Base-by-base conservation (phyloP, 1,139 yeast species). In the Taiozyma sp. region DNA sequence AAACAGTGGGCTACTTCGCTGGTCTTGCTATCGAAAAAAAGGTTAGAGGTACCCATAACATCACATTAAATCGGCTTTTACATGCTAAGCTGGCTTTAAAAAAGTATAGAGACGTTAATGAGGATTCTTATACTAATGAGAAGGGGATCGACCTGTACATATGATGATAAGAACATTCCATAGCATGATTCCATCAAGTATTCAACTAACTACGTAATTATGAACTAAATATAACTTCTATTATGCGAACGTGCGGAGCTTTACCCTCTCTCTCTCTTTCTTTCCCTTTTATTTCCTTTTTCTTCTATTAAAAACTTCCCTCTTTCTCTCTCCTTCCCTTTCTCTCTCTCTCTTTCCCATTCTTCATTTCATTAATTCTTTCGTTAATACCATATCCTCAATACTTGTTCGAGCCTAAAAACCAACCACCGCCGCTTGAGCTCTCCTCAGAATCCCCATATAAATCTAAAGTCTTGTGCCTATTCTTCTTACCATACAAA, bases 1-100 rank as follows among this genome's bases (percentile, higher is more conserved):
- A 77, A 63, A 80, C 89, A 40, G 87, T 85, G 58, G 95, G 92
- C 2, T 82, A 78, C 60, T 73, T 90, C 43, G 73, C 72, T 4
- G 60, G 61, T 16, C 67, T 79, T 56, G 96, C 87, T 0, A 58
- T 64, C 24, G 66, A 70, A 48, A 71, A 74, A 27, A 43, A 47
- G 7, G 48, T 60, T 1, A n/a, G 44, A 4, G 54, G 58, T 1
- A 48, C 55, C 2, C 43, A 54, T 27, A 47, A 58, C n/a, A 48
- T 44, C 30, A 46, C 54, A 38, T 32, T 58, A 43, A 45, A 52
- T 22, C 51, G 51, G 34, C 29, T 53, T 29, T 12, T 53, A 29
- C 39, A 34, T 29, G 54, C 54, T 7, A 50, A 48, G 29, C 12
- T 45, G 24, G 44, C 48, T 7, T 23, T 49, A 14, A 48, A 45